Evolutionary conservation across 2,329 filamentous ascomycete genomes (phyloP).

Genomic region (Microthyrium microscopicum): DNA sequence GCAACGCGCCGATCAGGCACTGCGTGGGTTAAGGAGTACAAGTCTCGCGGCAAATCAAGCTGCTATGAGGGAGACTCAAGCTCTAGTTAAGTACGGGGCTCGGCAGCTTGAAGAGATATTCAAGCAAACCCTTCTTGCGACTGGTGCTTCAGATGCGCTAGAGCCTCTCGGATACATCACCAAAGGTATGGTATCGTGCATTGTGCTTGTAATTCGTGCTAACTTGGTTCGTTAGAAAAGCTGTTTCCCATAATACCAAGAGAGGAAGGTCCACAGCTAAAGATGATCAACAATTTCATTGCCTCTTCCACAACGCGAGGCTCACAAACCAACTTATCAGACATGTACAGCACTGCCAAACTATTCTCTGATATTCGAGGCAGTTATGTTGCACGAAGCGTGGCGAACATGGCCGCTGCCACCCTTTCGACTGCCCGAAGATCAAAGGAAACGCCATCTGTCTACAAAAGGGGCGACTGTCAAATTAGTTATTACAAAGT

Average conservation of each 20-base stretch:
- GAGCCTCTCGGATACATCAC: constrained; percentile 89
- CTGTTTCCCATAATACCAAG: constrained; percentile 68
- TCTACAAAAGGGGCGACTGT: constrained; percentile 79
- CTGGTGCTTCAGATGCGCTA: constrained; percentile 61
- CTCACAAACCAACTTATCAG: constrained; percentile 30
- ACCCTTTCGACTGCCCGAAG: constrained; percentile 64
- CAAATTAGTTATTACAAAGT: constrained; percentile 81
- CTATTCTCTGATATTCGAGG: constrained; percentile 78
- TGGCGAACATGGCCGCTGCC: constrained; percentile 76
- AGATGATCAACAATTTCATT: constrained; percentile 67
- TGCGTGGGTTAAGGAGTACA: constrained; percentile 71
- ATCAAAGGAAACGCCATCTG: constrained; percentile 49
- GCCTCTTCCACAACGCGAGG: constrained; percentile 36
- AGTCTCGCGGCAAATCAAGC: constrained; percentile 86
- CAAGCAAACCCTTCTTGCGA: constrained; percentile 58
- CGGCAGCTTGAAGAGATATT: constrained; percentile 74
- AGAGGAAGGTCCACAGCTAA: constrained; percentile 58
- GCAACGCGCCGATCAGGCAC: constrained; percentile 73
- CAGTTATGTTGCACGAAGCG: constrained; percentile 64
- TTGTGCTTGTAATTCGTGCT: neutral
- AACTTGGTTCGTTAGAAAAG: constrained; percentile 26
- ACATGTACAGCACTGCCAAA: constrained; percentile 55
- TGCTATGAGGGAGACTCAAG: constrained; percentile 63
- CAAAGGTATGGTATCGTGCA: constrained; percentile 54
- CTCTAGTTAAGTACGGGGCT: constrained; percentile 62